Base-by-base conservation (phyloP, 768 basidiomycete genomes). In the Exidia glandulosa region DNA sequence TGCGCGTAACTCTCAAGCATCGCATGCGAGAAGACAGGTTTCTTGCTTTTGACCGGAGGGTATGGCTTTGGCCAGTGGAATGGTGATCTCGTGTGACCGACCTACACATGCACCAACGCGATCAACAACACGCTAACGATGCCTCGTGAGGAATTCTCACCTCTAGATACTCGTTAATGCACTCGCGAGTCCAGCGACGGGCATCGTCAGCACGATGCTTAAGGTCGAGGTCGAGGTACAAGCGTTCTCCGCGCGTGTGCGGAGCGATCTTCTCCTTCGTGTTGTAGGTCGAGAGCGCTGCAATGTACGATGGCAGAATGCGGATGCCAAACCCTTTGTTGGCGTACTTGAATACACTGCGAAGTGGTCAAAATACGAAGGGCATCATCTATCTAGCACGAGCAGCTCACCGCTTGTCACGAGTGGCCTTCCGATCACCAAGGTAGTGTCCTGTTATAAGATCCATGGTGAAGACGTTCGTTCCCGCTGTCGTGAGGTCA, bases 261-360 rank as follows among this genome's bases (percentile, higher is more conserved):
- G 31, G 36, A 12, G n/a, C n/a, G 25, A 29, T 3, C 16, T 61
- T 36, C 33, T 27, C 31, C 14, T 16, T 13, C 34, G 37, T 34
- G 58, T n/a, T 25, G 32, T 25, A 50, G 7, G 34, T 25, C 31
- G 36, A 32, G 45, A 63, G 57, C 32, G 56, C 61, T 9, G 31
- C 56, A 19, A 63, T 13, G 41, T 63, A 63, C 23, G 55, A 37
- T 1, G 62, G 60, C n/a, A 63, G 62, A 29, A 63, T 57, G 34
- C 62, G 62, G 0, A 63, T 57, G 16, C 62, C 62, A 57, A 58
- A 63, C 14, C 62, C 62, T 30, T 61, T 63, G 56, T 63, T 41
- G 0, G 62, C 62, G 54, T 63, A 63, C 48, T 63, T 63, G 54
- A 63, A 63, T 2, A 63, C 62, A 6, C 62, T 63, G 52, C 23